Evolutionary conservation across 441 rosid genomes (phyloP), one percentile per base, ranked within the genome.

Genomic region (Flueggea neowawraea): DNA sequence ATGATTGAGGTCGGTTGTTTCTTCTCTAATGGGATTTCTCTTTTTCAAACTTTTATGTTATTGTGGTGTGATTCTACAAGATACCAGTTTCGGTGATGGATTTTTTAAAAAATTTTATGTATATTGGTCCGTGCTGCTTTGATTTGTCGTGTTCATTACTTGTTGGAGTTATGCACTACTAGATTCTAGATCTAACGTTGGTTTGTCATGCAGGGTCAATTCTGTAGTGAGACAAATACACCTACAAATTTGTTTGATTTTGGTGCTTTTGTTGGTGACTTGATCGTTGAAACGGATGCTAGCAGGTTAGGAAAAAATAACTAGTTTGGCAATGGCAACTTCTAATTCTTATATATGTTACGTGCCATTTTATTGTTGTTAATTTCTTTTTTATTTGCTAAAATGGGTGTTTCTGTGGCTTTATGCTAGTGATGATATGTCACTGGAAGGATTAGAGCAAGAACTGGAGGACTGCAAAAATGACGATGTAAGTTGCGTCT

Each of bases 251-350:
- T 75, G 56, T 87, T 91, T 69, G 90, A 87, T 74, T 80, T 95
- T 65, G 97, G 84, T 58, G 87, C 95, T n/a, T 89, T 81, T 81
- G 97, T 94, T 16, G 97, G 99, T 10, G 96, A 94, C 74, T 75
- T 91, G 74, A 79, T 82, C 55, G 72, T 86, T 65, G 97, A 91
- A 69, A 97, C 89, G 16, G 77, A 80, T 47, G 52, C 67, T 14
- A 65, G 83, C 76, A 84, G 97, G 98, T 94, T 72, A 9, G 7
- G 16, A 17, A 5, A n/a, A 16, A 16, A 2, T 33, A 10, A 10
- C 14, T 6, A 10, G 6, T 16, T 10, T 17, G 16, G n/a, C 12
- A 6, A 43, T 43, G 45, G 28, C 28, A 22, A 22, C 28, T 11
- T 43, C 45, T 54, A 28, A 4, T 9, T 31, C 15, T 55, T n/a